These are phyloP conservation scores for Pseudogymnoascus sp. DNA, from an alignment of 2,329 filamentous ascomycete species.

Conservation along the genomic window DNA sequence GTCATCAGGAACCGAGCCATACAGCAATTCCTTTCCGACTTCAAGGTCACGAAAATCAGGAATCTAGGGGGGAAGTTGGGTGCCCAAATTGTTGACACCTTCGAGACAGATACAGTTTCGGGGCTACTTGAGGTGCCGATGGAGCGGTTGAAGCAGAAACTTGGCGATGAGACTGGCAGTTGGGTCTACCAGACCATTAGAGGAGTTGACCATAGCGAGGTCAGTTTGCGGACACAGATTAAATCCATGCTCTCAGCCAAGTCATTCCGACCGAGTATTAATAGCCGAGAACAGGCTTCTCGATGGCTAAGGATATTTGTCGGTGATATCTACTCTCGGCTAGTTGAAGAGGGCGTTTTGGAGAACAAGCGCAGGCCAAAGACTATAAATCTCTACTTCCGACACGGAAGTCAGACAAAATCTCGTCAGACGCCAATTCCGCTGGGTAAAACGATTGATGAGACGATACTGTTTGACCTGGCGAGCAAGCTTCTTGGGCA, in stretches of 20 bases:
- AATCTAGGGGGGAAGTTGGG: slow-evolving; percentile 94
- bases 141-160: slow-evolving; percentile 65
- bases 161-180: slow-evolving; percentile 74
- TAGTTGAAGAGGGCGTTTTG: slow-evolving; percentile 83
- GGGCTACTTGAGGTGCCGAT: slow-evolving; percentile 66
- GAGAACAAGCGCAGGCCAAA: slow-evolving; percentile 82
- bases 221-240: slow-evolving; percentile 85
- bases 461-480: slow-evolving; percentile 63
- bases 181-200: slow-evolving; percentile 83
- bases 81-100: slow-evolving; percentile 72
- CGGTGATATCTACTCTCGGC: slow-evolving; percentile 80
- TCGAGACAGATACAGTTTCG: slow-evolving; percentile 69
- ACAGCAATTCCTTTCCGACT: slow-evolving; percentile 66
- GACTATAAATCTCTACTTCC: slow-evolving; percentile 76
- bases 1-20: slow-evolving; percentile 83
- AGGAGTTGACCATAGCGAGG: slow-evolving; percentile 78
- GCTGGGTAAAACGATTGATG: slow-evolving; percentile 63
- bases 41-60: slow-evolving; percentile 92
- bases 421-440: slow-evolving; percentile 73
- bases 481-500: slow-evolving; percentile 70
- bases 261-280: slow-evolving; percentile 81
- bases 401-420: slow-evolving; percentile 62
- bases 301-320: slow-evolving; percentile 88
- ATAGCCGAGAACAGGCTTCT: slow-evolving; percentile 64
- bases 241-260: slow-evolving; percentile 98